Conservation (phyloP, 495 filamentous ascomycete species). For the Lophiostoma macrostomum region DNA sequence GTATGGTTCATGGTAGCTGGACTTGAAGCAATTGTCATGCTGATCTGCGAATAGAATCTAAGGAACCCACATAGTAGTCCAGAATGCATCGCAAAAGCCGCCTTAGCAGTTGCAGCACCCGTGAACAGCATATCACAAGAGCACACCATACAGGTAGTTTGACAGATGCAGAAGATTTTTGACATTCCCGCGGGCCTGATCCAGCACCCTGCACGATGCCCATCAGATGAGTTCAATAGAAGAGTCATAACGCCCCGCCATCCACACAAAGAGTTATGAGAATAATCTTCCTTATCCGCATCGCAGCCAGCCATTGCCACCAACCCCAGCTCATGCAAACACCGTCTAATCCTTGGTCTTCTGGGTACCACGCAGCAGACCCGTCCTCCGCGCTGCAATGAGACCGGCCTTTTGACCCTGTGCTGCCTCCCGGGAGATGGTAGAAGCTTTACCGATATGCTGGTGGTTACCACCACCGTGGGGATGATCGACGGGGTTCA, state of each 20-base stretch:
- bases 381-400: constrained; percentile 97
- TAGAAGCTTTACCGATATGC: constrained; percentile 99
- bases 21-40: no score
- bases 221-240: constrained; percentile 8
- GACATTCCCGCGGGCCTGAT: constrained; percentile 13
- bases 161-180: constrained; percentile 14
- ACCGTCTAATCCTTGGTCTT: constrained; percentile 87
- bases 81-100: no score
- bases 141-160: no score
- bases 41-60: no score
- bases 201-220: constrained; percentile 19
- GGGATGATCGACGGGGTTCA: constrained; percentile 99
- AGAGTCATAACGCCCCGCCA: constrained; percentile 31
- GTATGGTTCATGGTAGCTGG: no score
- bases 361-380: constrained; percentile 98
- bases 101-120: no score
- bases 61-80: no score
- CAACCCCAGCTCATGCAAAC: neutral
- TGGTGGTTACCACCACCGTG: constrained; percentile 99
- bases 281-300: constrained; percentile 21
- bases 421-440: constrained; percentile 94
- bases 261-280: constrained; percentile 30
- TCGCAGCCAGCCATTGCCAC: neutral
- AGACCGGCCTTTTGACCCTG: constrained; percentile 99
- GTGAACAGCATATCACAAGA: no score